These are phyloP conservation scores for Ceratobasidium papillatum DNA, from an alignment of 1,284 basidiomycete genomes.

Conservation along the genomic window DNA sequence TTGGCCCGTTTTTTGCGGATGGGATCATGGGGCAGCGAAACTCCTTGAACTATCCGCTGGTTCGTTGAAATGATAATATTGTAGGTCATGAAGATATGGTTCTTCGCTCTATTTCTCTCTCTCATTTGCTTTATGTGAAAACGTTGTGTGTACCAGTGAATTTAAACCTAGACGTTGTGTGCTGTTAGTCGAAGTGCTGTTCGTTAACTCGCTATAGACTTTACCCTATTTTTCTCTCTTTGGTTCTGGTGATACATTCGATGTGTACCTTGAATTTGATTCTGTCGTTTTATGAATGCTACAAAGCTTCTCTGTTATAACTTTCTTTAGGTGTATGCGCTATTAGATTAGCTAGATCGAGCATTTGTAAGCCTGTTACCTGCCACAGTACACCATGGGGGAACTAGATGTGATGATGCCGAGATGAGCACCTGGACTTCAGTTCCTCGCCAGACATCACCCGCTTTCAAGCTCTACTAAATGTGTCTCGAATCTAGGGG, in stretches of 20 bases:
- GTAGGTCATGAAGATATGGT: background rate
- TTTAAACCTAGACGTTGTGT: background rate
- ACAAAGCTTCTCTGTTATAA: background rate
- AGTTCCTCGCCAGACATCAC: no score
- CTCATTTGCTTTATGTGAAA: background rate
- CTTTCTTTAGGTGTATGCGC: background rate
- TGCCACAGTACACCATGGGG: no score
- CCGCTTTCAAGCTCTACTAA: no score
- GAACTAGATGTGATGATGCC: no score
- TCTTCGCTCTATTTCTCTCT: background rate
- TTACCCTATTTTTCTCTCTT: background rate
- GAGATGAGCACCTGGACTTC: no score
- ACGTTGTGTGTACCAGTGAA: conserved; percentile 4
- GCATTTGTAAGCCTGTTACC: no score
- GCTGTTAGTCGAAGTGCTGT: background rate
- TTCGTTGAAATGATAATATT: background rate
- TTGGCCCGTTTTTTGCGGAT: conserved; percentile 78
- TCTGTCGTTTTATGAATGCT: background rate
- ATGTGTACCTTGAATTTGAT: background rate
- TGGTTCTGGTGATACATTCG: background rate
- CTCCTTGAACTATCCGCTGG: background rate
- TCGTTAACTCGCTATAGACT: conserved; percentile 17
- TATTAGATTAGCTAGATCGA: no score
- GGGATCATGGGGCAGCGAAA: conserved; percentile 66
- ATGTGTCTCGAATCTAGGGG: no score